Base-by-base conservation (phyloP, 352 stramenopile genomes). In the Globisporangium iwayamae region DNA sequence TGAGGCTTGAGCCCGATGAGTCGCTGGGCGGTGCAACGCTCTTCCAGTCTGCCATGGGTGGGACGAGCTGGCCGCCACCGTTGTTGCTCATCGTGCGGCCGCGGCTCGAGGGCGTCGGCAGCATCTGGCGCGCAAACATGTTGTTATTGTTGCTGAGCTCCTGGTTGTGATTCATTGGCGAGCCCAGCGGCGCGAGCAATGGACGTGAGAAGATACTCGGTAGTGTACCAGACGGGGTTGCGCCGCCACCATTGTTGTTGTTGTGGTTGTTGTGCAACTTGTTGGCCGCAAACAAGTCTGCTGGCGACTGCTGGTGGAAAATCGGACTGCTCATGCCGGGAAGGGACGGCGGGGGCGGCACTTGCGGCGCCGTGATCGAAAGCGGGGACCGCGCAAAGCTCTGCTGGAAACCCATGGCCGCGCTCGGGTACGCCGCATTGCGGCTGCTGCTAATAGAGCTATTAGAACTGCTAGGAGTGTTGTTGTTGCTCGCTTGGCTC, bases 171-270 rank as follows among this genome's bases (percentile, higher is more conserved):
- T 36, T 36, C 11, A 50, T 22, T 6, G 75, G 73, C 32, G 77
- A 82, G 2, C 65, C 48, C 34, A 83, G 48, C 3, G 78, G 78
- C 18, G 74, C 73, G 20, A 86, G 62, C 8, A 82, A 63, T 22
- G 72, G 71, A 13, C 78, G 68, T 3, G 75, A 69, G 46, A 86
- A 86, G 22, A 86, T 69, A 56, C 78, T 86, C 13, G 78, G 78
- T 0, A 86, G 67, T 10, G 75, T 74, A 2, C 46, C 62, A 2
- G 69, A 68, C 0, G 77, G 72, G 18, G 68, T 71, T 25, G 53
- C 45, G 2, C 47, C 56, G 2, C 47, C 56, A 14, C 65, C 47
- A 10, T 53, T 68, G 4, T 56, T 51, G 3, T 63, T 70, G 54
- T 11, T 48, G 43, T 22, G 20, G 39, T 46, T 46, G 13, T 46